These are phyloP conservation scores for Inga oerstediana DNA, from an alignment of 306 rosid species.

Conservation along the genomic window DNA sequence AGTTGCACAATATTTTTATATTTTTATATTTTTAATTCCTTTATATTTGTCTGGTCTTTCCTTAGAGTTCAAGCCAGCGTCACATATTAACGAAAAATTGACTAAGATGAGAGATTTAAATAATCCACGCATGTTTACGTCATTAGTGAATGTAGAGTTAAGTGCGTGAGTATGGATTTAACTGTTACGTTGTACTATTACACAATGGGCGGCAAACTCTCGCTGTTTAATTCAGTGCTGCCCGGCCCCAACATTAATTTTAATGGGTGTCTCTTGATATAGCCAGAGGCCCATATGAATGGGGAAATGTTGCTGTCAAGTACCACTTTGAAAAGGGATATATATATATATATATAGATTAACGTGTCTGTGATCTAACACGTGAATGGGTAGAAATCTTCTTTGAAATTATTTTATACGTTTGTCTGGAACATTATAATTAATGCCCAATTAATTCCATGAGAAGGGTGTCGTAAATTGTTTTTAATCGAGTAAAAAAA, in stretches of 20 bases:
- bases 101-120: no score
- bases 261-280: background rate
- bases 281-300: slow-evolving; percentile 21
- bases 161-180: no score
- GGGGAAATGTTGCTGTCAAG: slow-evolving; percentile 9
- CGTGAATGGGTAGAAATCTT: slow-evolving; percentile 2
- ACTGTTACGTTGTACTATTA: no score
- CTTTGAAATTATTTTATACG: background rate
- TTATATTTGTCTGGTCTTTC: background rate
- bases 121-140: no score
- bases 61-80: background rate
- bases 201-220: background rate
- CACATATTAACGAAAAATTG: background rate
- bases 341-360: background rate
- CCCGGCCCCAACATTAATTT: background rate
- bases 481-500: no score
- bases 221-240: background rate
- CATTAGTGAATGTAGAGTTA: no score
- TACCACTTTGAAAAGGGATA: slow-evolving; percentile 25
- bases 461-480: background rate
- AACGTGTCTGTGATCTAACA: slow-evolving; percentile 1
- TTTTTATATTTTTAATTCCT: background rate
- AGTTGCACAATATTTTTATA: slow-evolving; percentile 20
- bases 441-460: background rate
- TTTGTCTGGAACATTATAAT: background rate